A percentile compares a stretch with the other conserved stretches of the same genome.
Conservation (phyloP, 2,329 filamentous ascomycete genomes). For the Colletotrichum incanum region DNA sequence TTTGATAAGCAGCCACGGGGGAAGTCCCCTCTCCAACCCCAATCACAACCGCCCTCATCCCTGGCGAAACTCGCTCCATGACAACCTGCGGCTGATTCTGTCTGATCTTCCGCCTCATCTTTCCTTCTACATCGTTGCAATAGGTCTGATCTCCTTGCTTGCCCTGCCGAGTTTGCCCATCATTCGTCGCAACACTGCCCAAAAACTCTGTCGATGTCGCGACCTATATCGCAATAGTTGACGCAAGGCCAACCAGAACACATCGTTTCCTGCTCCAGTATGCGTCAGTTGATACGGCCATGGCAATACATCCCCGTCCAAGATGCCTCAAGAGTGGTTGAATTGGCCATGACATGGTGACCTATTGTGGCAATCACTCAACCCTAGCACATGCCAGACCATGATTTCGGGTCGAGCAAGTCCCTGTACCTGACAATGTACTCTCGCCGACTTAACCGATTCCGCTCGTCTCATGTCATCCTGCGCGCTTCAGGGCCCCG, state of each 20-base stretch:
- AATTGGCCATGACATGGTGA: not conserved
- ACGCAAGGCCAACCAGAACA: not conserved
- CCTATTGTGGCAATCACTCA: not conserved
- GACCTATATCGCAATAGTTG: conserved; percentile 9
- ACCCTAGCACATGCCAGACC: conserved; percentile 22
- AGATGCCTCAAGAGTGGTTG: conserved; percentile 8
- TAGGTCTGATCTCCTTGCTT: conserved; percentile 13
- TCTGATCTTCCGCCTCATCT: conserved; percentile 42
- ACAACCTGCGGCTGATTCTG: conserved; percentile 40
- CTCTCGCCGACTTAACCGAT: conserved; percentile 12
- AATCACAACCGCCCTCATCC: conserved; percentile 28
- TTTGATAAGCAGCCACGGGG: conserved; percentile 3
- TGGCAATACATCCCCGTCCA: not conserved
- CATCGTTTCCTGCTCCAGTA: not conserved
- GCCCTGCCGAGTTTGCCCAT: not conserved
- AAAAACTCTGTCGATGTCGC: conserved; percentile 15
- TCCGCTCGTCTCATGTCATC: conserved; percentile 30
- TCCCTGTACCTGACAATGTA: conserved; percentile 33
- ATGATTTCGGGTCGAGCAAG: conserved; percentile 11
- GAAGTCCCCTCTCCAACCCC: not conserved
- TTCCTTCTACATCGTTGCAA: conserved; percentile 8
- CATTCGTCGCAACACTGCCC: conserved; percentile 10
- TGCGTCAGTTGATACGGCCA: not conserved
- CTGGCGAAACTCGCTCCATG: conserved; percentile 34
- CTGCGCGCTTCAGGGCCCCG: not conserved